Evolutionary conservation across 768 basidiomycete species (phyloP).

Genomic region (Xerocomellus dryophilus): DNA sequence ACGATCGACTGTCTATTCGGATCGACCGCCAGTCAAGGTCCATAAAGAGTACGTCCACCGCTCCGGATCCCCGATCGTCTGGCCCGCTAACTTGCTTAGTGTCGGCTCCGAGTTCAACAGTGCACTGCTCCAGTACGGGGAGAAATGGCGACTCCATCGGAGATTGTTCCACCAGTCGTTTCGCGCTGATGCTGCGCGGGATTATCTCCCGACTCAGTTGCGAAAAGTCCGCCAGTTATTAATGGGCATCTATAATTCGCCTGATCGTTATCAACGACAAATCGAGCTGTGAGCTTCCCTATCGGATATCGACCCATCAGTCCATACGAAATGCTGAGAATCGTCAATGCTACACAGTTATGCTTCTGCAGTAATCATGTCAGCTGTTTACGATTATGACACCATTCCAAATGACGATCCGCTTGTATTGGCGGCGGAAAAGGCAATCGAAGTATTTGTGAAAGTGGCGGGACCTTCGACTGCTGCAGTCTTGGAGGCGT

Average conservation of each 20-base stretch:
- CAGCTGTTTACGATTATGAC: slow-evolving; percentile 33
- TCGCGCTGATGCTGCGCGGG: slow-evolving; percentile 24
- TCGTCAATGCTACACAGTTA: slow-evolving; percentile 20
- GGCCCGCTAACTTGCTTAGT: slow-evolving; percentile 9
- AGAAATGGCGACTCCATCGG: slow-evolving; percentile 32
- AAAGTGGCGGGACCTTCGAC: slow-evolving; percentile 26
- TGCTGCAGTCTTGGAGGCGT: slow-evolving; percentile 29
- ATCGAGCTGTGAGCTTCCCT: slow-evolving; percentile 29
- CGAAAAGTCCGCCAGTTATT: slow-evolving; percentile 30
- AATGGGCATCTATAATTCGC: slow-evolving; percentile 19
- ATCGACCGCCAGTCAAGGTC: slow-evolving; percentile 33
- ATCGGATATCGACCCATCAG: background rate
- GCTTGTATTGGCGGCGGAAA: slow-evolving; percentile 30
- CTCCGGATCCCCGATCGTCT: background rate
- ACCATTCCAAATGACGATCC: slow-evolving; percentile 28
- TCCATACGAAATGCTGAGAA: slow-evolving; percentile 1
- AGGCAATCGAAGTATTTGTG: slow-evolving; percentile 26
- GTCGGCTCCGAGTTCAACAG: slow-evolving; percentile 33
- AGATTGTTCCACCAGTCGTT: slow-evolving; percentile 34
- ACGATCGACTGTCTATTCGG: slow-evolving; percentile 37
- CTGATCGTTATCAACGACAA: slow-evolving; percentile 27
- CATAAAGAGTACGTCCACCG: slow-evolving; percentile 22
- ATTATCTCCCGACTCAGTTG: slow-evolving; percentile 27
- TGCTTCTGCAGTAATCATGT: slow-evolving; percentile 33
- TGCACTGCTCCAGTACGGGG: slow-evolving; percentile 29